A percentile compares a stretch with the other conserved stretches of the same genome.
These are phyloP conservation scores for Trichoderma reesei DNA, from an alignment of 495 filamentous ascomycete genomes.

Conservation along the genomic window DNA sequence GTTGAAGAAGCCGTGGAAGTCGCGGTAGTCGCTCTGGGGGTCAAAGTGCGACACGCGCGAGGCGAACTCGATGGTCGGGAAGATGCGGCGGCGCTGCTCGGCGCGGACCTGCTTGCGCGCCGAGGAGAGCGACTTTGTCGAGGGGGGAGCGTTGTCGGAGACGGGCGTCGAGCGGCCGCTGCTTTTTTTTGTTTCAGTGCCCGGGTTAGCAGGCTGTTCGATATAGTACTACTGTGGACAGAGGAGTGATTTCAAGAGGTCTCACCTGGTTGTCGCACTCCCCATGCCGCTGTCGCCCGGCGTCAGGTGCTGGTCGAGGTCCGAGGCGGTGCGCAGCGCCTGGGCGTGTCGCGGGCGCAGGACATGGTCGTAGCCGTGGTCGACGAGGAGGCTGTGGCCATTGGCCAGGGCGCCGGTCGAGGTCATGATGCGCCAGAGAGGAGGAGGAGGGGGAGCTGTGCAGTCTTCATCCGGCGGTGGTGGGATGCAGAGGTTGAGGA, in stretches of 20 bases:
- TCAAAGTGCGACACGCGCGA: slow-evolving; percentile 96
- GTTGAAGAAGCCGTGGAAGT: slow-evolving; percentile 95
- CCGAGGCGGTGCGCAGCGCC: slow-evolving; percentile 23
- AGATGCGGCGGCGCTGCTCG: slow-evolving; percentile 69
- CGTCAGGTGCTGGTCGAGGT: slow-evolving; percentile 20
- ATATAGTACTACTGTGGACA: not conserved
- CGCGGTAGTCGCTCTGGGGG: slow-evolving; percentile 77
- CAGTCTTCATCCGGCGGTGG: not conserved
- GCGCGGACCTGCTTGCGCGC: slow-evolving; percentile 79
- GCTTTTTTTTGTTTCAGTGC: too few species aligned
- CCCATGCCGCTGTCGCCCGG: not conserved
- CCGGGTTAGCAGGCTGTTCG: too few species aligned
- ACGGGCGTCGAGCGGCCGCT: slow-evolving; percentile 87
- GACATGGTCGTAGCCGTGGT: slow-evolving; percentile 23
- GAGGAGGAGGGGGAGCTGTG: not conserved
- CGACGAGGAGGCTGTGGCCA: slow-evolving; percentile 7
- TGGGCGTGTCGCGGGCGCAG: slow-evolving; percentile 34
- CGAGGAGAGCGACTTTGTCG: slow-evolving; percentile 71
- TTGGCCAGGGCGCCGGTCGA: not conserved
- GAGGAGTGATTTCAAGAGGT: not conserved
- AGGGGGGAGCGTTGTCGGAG: slow-evolving; percentile 84
- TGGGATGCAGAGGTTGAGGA: not conserved
- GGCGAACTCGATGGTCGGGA: slow-evolving; percentile 91
- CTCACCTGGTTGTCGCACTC: slow-evolving; percentile 30
- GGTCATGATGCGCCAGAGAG: not conserved